Evolutionary conservation across 2,329 filamentous ascomycete genomes (phyloP).

Genomic region (Sporothrix globosa): DNA sequence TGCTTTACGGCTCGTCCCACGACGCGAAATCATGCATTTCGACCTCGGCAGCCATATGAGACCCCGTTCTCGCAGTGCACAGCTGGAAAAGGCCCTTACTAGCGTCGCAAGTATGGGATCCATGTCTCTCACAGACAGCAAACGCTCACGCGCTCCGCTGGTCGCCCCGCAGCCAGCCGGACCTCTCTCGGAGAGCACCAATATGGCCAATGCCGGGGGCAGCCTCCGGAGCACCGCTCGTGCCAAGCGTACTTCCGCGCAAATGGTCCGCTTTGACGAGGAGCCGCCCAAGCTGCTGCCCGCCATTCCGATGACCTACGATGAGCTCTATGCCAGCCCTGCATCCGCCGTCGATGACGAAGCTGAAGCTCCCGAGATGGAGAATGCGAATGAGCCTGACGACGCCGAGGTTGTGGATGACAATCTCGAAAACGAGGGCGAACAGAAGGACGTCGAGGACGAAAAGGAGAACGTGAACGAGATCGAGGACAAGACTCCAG

Average conservation of each 20-base stretch:
- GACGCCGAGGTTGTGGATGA: not conserved
- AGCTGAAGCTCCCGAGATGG: not conserved
- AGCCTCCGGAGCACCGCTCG: conserved; percentile 44
- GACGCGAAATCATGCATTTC: conserved; percentile 44
- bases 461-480: not conserved
- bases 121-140: conserved; percentile 34
- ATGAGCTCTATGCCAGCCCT: conserved; percentile 50
- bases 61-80: conserved; percentile 54
- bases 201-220: conserved; percentile 3
- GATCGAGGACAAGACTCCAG: conserved; percentile 7
- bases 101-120: conserved; percentile 32
- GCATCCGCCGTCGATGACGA: conserved; percentile 10
- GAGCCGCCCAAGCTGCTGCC: conserved; percentile 52
- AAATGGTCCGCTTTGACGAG: conserved; percentile 54
- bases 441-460: not conserved
- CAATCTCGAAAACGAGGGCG: not conserved
- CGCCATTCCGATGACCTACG: conserved; percentile 51
- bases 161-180: conserved; percentile 45
- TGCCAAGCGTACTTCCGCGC: conserved; percentile 37
- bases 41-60: conserved; percentile 51
- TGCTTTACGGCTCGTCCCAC: not conserved
- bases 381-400: not conserved
- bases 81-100: conserved; percentile 48
- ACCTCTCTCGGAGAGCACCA: conserved; percentile 42
- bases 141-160: conserved; percentile 37